These are phyloP conservation scores for Magnusiomyces suaveolens DNA, from an alignment of 1,139 yeast genomes.

Conservation along the genomic window DNA sequence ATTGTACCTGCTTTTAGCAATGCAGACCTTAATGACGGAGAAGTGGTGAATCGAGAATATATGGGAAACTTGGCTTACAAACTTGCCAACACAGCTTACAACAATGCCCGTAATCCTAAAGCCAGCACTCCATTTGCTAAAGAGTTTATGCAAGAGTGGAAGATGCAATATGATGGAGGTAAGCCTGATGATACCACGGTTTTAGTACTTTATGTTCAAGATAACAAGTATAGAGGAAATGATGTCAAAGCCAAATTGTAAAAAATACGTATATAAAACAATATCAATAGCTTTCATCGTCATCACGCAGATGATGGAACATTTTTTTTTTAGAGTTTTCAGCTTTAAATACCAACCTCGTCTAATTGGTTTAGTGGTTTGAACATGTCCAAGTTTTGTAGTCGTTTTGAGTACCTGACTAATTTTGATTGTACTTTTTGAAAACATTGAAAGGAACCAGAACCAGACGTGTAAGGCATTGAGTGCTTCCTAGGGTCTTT, in stretches of 20 bases:
- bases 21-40: conserved; percentile 3
- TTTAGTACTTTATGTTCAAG: conserved; percentile 44
- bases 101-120: conserved; percentile 59
- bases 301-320: no score
- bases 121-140: conserved; percentile 84
- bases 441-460: no score
- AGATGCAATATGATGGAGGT: conserved; percentile 74
- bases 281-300: no score
- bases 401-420: no score
- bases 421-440: no score
- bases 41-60: conserved; percentile 17
- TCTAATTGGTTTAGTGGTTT: no score
- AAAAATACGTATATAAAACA: no score
- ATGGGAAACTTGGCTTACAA: conserved; percentile 37
- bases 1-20: conserved; percentile 4
- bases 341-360: no score
- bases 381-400: no score
- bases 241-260: not conserved
- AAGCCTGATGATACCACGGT: conserved; percentile 92
- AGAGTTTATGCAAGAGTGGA: conserved; percentile 45
- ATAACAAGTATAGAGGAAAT: conserved; percentile 1
- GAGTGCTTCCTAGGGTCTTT: no score
- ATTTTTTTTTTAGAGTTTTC: no score
- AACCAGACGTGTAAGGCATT: no score
- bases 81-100: conserved; percentile 60